Base-by-base conservation (phyloP, 257 asterid genomes). In the Craterostigma plantagineum region DNA sequence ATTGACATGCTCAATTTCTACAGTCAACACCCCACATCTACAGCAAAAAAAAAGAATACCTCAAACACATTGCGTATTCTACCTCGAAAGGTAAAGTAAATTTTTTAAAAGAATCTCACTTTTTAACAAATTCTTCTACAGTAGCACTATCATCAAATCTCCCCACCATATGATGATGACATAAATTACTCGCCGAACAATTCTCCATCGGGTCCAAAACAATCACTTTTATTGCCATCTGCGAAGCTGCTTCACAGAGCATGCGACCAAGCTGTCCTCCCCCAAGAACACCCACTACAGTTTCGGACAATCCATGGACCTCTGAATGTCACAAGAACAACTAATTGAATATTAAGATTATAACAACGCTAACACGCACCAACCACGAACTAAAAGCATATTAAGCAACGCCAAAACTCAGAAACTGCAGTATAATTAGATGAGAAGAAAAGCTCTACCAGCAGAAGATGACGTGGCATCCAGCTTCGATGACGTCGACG, bases 221-320 rank as follows among this genome's bases (percentile, higher is more conserved):
- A 51, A 75, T 52, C 11, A 90, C 87, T 67, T 90, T 90, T 35
- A 83, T 71, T 7, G 87, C 95, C 83, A 82, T 34, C 53, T 66
- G 66, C 11, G 95, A 82, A 37, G 95, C 95, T 35, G 92, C 95
- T 70, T 90, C 74, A 45, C 98, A 82, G 52, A 90, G 51, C 98
- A 90, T 90, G 42, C 98, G 92, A 9, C 98, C 98, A 45, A 90
- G 71, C 30, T 90, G 98, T 17, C 98, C 98, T 61, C 98, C 98
- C n/a, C 50, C 98, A 56, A 90, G 68, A 66, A 90, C 87, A 43
- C 98, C 98, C 54, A 90, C 95, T 61, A 83, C 77, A 16, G 50
- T 64, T 60, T 77, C 75, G 0, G 94, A 72, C 59, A 65, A 7
- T 45, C 93, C 92, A 67, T 72, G 92, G 39, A 79, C 68, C 7